Percentiles rank a stretch among this genome's conserved stretches.
These are phyloP conservation scores for Nemania sp. DNA, from an alignment of 2,329 filamentous ascomycete genomes.

Conservation along the genomic window DNA sequence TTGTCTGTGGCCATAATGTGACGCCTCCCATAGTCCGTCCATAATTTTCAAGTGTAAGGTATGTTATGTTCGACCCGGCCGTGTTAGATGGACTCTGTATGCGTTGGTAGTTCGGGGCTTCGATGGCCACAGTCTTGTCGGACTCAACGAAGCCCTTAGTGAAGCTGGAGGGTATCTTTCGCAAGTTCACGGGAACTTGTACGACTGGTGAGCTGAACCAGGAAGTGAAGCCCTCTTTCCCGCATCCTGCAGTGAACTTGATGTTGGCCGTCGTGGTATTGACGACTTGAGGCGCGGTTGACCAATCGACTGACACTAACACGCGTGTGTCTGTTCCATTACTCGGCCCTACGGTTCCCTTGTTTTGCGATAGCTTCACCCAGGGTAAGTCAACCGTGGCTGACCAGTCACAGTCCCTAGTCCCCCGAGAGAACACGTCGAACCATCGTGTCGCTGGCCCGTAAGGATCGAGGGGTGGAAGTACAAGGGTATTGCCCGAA, in stretches of 20 bases:
- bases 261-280: conserved; percentile 62
- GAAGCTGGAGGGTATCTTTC: conserved; percentile 63
- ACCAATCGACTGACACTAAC: conserved; percentile 68
- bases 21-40: conserved; percentile 70
- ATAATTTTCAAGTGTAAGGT: conserved; percentile 65
- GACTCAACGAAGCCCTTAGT: conserved; percentile 71
- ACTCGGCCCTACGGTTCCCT: conserved; percentile 61
- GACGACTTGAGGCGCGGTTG: conserved; percentile 50
- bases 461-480: conserved; percentile 70
- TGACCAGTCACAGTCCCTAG: conserved; percentile 63
- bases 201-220: conserved; percentile 58
- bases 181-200: conserved; percentile 66
- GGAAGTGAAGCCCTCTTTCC: conserved; percentile 46
- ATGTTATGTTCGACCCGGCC: conserved; percentile 55
- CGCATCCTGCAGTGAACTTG: conserved; percentile 58
- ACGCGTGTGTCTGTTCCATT: conserved; percentile 65
- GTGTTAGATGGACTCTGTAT: conserved; percentile 49
- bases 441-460: conserved; percentile 68
- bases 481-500: conserved; percentile 63
- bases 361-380: conserved; percentile 63
- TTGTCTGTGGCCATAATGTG: conserved; percentile 65
- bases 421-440: conserved; percentile 72
- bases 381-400: conserved; percentile 62
- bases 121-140: conserved; percentile 67
- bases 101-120: conserved; percentile 64